A percentile compares a stretch with the other conserved stretches of the same genome.
Conservation (phyloP, 768 basidiomycete genomes). For the Termitomyces sp. region DNA sequence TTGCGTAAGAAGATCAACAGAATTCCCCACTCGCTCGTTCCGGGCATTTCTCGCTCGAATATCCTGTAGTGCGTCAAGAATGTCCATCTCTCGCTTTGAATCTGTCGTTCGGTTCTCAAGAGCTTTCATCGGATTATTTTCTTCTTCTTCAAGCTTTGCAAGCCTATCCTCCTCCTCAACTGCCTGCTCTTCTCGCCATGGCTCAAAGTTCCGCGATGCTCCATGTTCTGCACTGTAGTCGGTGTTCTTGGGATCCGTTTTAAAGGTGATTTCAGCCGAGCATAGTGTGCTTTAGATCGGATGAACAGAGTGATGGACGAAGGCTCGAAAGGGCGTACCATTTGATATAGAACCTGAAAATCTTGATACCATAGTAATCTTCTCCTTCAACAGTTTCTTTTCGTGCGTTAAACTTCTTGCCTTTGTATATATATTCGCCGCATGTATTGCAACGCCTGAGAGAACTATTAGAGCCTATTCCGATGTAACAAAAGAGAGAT, state of each 20-base stretch:
- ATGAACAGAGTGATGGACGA: slow-evolving; percentile 13
- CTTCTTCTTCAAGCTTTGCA: slow-evolving; percentile 84
- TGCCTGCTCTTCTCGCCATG: slow-evolving; percentile 83
- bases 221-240: slow-evolving; percentile 94
- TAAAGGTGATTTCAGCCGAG: slow-evolving; percentile 98
- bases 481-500: neutral
- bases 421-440: slow-evolving; percentile 98
- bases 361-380: slow-evolving; percentile 98
- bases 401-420: slow-evolving; percentile 99
- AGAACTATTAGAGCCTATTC: slow-evolving; percentile 6
- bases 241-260: slow-evolving; percentile 98
- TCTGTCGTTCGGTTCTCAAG: slow-evolving; percentile 90
- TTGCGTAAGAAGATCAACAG: slow-evolving; percentile 62
- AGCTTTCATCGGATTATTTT: slow-evolving; percentile 96
- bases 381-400: slow-evolving; percentile 98
- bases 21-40: slow-evolving; percentile 79
- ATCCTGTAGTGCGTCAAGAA: slow-evolving; percentile 92
- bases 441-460: slow-evolving; percentile 88
- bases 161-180: slow-evolving; percentile 81
- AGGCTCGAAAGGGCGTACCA: slow-evolving; percentile 46
- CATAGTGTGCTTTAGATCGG: slow-evolving; percentile 68
- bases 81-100: slow-evolving; percentile 97
- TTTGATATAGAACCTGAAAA: slow-evolving; percentile 90
- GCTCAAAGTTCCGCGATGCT: slow-evolving; percentile 96
- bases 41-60: slow-evolving; percentile 83